phyloP scores from a whole-genome alignment of 169 alveolate genomes.

The Besnoitia besnoiti region DNA sequence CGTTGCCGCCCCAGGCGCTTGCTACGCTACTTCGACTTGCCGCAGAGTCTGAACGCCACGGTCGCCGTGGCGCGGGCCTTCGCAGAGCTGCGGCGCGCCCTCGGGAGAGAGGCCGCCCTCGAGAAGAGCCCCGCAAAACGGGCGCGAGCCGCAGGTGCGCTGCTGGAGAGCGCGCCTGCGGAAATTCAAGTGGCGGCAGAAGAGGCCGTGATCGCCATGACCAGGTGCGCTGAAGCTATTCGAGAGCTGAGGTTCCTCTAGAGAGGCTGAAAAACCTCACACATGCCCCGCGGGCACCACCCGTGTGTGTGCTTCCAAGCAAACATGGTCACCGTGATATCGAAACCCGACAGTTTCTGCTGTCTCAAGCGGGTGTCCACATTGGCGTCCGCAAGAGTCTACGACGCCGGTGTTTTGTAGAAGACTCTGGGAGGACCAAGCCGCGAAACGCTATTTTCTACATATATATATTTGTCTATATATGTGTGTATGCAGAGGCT shows the following conservation, averaged over 20 bases:
- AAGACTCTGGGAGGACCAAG: too few species aligned
- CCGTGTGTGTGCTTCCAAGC: not conserved
- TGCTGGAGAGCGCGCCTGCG: too few species aligned
- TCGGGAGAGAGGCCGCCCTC: not conserved
- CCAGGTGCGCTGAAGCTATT: not conserved
- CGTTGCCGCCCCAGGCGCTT: not conserved
- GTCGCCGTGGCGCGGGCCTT: slow-evolving; percentile 32
- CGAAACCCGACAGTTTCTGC: too few species aligned
- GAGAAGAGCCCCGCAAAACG: not conserved
- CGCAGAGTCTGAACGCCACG: not conserved
- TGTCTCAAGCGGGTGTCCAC: too few species aligned
- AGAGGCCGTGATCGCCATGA: not conserved
- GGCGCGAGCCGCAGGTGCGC: not conserved
- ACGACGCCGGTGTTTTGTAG: too few species aligned
- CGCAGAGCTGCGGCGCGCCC: not conserved
- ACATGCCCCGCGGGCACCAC: not conserved
- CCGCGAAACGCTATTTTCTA: too few species aligned
- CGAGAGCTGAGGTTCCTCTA: too few species aligned
- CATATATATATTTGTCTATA: not conserved
- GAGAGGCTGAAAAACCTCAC: too few species aligned
- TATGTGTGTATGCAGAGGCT: not conserved
- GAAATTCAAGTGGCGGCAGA: not conserved
- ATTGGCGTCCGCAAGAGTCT: too few species aligned
- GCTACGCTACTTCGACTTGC: slow-evolving; percentile 18
- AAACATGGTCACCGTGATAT: too few species aligned